Percentiles rank a stretch among this genome's conserved stretches.
Evolutionary conservation across 345 rosid genomes (phyloP).

Genomic region (Camelina neglecta): DNA sequence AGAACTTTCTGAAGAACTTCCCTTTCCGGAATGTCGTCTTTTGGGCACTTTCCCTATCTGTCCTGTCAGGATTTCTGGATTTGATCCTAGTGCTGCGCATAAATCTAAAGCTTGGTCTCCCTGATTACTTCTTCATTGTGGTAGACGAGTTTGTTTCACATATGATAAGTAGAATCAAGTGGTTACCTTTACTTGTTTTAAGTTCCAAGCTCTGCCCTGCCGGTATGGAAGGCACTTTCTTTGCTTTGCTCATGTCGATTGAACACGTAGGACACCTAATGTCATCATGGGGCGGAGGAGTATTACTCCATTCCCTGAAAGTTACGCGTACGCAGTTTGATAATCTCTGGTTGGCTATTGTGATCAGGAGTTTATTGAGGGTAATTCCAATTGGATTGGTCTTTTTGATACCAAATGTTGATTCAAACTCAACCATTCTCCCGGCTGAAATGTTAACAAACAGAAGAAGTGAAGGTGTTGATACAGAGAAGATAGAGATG

Average conservation of each 20-base stretch:
- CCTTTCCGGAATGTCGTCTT: slow-evolving; percentile 60
- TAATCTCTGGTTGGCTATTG: slow-evolving; percentile 71
- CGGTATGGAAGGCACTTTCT: slow-evolving; percentile 82
- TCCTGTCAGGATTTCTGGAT: slow-evolving; percentile 71
- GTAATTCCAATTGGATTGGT: slow-evolving; percentile 60
- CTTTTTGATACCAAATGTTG: slow-evolving; percentile 63
- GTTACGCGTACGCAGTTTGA: slow-evolving; percentile 67
- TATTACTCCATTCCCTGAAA: slow-evolving; percentile 55
- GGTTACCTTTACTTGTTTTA: slow-evolving; percentile 78
- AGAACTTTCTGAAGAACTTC: slow-evolving; percentile 60
- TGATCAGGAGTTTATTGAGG: slow-evolving; percentile 65
- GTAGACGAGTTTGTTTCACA: slow-evolving; percentile 59
- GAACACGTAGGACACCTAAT: slow-evolving; percentile 63
- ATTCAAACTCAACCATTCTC: slow-evolving; percentile 56
- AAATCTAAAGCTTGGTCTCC: slow-evolving; percentile 65
- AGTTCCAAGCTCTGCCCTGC: slow-evolving; percentile 79
- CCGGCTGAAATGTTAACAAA: slow-evolving; percentile 56
- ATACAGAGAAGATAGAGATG: slow-evolving; percentile 57
- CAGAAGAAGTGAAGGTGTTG: slow-evolving; percentile 46
- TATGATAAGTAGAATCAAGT: slow-evolving; percentile 65
- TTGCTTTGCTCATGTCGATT: slow-evolving; percentile 77
- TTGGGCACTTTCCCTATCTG: slow-evolving; percentile 66
- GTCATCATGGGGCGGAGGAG: slow-evolving; percentile 71
- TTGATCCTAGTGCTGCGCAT: slow-evolving; percentile 63
- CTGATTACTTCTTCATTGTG: slow-evolving; percentile 70